These are phyloP conservation scores for Penicillium glabrum DNA, from an alignment of 2,329 filamentous ascomycete genomes.

Conservation along the genomic window DNA sequence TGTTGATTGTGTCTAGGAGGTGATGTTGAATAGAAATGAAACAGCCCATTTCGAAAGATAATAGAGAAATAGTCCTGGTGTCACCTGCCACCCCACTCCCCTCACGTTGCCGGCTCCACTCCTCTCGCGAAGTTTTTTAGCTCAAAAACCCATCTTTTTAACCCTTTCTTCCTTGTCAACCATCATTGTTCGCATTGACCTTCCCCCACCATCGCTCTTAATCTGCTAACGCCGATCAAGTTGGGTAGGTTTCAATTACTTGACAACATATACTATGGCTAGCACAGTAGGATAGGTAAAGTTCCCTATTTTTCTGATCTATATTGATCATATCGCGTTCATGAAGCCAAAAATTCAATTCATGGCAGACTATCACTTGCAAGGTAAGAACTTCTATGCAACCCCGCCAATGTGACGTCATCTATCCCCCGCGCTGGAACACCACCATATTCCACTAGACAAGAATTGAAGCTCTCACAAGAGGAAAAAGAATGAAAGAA, in stretches of 20 bases:
- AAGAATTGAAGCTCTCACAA: neutral
- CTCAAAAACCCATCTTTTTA: conserved; percentile 18
- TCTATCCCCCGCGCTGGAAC: neutral
- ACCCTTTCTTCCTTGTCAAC: conserved; percentile 14
- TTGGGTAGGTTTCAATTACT: neutral
- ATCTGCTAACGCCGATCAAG: neutral
- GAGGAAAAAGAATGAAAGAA: neutral
- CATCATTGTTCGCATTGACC: conserved; percentile 14
- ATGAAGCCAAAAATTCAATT: neutral
- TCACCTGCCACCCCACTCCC: conserved; percentile 15
- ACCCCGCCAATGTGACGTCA: conserved; percentile 3
- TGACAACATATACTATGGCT: conserved; percentile 44
- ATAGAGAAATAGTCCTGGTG: too few relatives aligned
- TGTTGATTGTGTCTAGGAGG: too few relatives aligned
- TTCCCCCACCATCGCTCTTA: conserved; percentile 3
- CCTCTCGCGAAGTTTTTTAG: conserved; percentile 5
- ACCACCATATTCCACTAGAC: neutral
- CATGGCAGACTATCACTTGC: conserved; percentile 82
- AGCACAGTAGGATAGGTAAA: conserved; percentile 58
- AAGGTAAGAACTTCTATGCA: conserved; percentile 52
- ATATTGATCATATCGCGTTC: neutral
- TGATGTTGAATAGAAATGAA: too few relatives aligned
- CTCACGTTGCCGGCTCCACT: conserved; percentile 12
- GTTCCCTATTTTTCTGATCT: neutral
- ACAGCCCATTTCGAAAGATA: too few relatives aligned